Base-by-base conservation (phyloP, 306 rosid genomes). In the Nissolia schottii region DNA sequence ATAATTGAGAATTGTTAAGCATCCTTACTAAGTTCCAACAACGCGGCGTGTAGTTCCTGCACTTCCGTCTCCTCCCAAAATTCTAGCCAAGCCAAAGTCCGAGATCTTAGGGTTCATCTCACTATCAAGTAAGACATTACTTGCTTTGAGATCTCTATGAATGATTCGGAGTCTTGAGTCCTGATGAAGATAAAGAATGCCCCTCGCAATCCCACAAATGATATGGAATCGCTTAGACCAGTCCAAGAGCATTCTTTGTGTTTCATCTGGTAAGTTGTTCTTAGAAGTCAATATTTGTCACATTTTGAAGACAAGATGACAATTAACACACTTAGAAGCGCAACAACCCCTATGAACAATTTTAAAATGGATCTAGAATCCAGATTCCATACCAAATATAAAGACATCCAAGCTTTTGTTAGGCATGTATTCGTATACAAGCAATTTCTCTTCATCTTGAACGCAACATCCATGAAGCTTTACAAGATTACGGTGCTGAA, bases 81-180 rank as follows among this genome's bases (percentile, higher is more conserved):
- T 77, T 82, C 76, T 84, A 32, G 85, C 88, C 66, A 87, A 63
- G 11, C 91, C 88, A 51, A 87, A 87, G 61, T 87, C 85, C 3
- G 88, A 87, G 16, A 87, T 87, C 50, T 87, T 87, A 0, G 91
- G 87, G 49, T 64, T 79, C 83, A 84, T 66, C 15, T 84, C 88
- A 1, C 53, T 27, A 69, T 83, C 87, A 58, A 86, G 84, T 27
- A 86, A 81, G 4, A 86, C 65, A 18, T 86, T 83, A 64, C 87
- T 81, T 11, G 90, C 61, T 67, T 83, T 86, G 6, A 83, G 82
- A 38, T 86, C 90, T 78, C 87, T 83, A 20, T 86, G 84, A 19
- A 86, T 63, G 10, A 83, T 80, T 35, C 82, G 78, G 7, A 83
- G 24, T 57, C 82, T 79, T 0, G 88, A 79, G 46, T 84, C 87